These are phyloP conservation scores for Calonectria henricotiae DNA, from an alignment of 2,329 filamentous ascomycete species.

Conservation along the genomic window DNA sequence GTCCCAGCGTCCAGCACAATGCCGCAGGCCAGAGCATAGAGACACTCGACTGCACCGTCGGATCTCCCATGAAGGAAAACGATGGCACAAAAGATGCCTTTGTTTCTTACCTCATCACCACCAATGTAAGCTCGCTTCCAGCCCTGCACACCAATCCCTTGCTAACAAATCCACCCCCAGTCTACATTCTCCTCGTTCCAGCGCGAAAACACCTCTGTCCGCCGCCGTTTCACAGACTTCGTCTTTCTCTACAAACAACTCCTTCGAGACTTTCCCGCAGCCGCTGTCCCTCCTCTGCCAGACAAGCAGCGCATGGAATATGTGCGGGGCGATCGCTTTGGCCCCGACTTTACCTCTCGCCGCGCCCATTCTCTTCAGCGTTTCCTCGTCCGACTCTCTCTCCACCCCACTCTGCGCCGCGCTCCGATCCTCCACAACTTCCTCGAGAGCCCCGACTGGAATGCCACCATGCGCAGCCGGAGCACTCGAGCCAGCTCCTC, in stretches of 20 bases:
- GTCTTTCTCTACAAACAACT: constrained; percentile 96
- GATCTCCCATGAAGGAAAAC: constrained; percentile 91
- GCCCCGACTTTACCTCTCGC: constrained; percentile 90
- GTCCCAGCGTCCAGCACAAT: constrained; percentile 70
- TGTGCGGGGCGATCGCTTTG: constrained; percentile 95
- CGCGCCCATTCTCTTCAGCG: constrained; percentile 92
- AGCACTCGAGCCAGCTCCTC: constrained; percentile 75
- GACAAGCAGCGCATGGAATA: constrained; percentile 99
- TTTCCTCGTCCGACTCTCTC: constrained; percentile 87
- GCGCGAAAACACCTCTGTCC: constrained; percentile 83
- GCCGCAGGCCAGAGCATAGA: constrained; percentile 79
- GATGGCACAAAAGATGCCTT: constrained; percentile 97
- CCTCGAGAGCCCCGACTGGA: constrained; percentile 95
- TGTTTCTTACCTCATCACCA: constrained; percentile 95
- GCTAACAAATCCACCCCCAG: constrained; percentile 62
- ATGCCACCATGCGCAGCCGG: constrained; percentile 91
- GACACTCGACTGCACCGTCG: constrained; percentile 86
- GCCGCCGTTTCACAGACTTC: constrained; percentile 97
- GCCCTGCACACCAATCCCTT: background rate
- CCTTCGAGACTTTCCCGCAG: constrained; percentile 88
- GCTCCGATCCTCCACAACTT: constrained; percentile 89
- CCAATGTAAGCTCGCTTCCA: constrained; percentile 73
- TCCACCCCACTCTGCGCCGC: constrained; percentile 91
- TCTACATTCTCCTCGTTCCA: constrained; percentile 96
- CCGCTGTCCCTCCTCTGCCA: constrained; percentile 92